These are phyloP conservation scores for Rhizopus delemar DNA, from an alignment of 371 early-diverging fungal species.

Conservation along the genomic window DNA sequence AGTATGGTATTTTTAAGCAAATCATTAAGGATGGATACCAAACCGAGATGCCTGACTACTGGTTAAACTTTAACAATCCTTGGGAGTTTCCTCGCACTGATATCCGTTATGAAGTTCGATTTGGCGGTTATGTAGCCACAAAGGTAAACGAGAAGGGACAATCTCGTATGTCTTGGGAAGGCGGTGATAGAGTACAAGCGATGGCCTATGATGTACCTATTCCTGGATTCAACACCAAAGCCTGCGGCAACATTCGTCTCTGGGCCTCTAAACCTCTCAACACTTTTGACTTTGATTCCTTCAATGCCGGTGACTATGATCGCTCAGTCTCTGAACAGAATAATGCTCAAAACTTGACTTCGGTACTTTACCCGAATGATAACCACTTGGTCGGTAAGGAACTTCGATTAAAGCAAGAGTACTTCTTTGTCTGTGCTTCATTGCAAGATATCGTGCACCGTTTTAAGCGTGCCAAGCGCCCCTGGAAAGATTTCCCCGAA, in stretches of 20 bases:
- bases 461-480: conserved; percentile 80
- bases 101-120: conserved; percentile 79
- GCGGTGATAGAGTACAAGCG: conserved; percentile 79
- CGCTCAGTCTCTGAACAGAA: conserved; percentile 85
- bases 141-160: conserved; percentile 62
- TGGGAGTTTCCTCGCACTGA: conserved; percentile 94
- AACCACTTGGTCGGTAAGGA: conserved; percentile 92
- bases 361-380: conserved; percentile 92
- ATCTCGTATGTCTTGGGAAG: conserved; percentile 78
- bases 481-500: conserved; percentile 85
- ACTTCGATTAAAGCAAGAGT: conserved; percentile 93
- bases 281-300: conserved; percentile 77
- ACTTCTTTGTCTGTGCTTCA: conserved; percentile 89
- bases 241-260: conserved; percentile 91
- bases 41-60: conserved; percentile 89
- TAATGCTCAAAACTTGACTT: conserved; percentile 87
- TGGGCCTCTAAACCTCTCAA: conserved; percentile 86
- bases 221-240: conserved; percentile 84
- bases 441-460: conserved; percentile 85
- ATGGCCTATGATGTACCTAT: conserved; percentile 95
- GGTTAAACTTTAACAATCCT: conserved; percentile 80
- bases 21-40: conserved; percentile 85
- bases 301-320: conserved; percentile 91
- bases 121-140: conserved; percentile 81
- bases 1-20: conserved; percentile 95